Conservation (phyloP, 2,329 filamentous ascomycete species). For the Alternaria solani region DNA sequence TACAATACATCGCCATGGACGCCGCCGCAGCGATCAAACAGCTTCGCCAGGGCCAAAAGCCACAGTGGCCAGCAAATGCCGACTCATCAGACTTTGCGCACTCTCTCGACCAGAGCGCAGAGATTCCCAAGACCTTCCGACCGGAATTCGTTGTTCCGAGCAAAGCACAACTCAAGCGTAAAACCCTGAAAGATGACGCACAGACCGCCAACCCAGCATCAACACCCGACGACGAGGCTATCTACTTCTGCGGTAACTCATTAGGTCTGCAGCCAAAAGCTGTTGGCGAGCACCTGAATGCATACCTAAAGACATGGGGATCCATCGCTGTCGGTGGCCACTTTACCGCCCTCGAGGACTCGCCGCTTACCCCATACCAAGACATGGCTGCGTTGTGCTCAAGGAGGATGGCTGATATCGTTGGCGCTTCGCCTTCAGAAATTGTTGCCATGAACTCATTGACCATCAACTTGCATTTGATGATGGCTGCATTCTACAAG, state of each 20-base stretch:
- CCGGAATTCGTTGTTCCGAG: conserved; percentile 80
- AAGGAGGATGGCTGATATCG: conserved; percentile 72
- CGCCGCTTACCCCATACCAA: conserved; percentile 76
- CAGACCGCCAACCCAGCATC: conserved; percentile 37
- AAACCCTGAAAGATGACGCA: conserved; percentile 54
- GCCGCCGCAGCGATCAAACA: conserved; percentile 31
- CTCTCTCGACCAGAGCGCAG: conserved; percentile 38
- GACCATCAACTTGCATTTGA: conserved; percentile 81
- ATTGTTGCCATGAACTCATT: conserved; percentile 89
- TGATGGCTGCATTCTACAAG: conserved; percentile 84
- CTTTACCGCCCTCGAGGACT: conserved; percentile 73
- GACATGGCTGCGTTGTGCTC: conserved; percentile 79
- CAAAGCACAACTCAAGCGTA: conserved; percentile 73
- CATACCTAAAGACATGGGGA: conserved; percentile 83
- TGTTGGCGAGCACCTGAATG: conserved; percentile 70
- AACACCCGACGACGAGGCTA: conserved; percentile 57
- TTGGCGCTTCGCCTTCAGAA: conserved; percentile 76
- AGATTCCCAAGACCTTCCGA: conserved; percentile 56
- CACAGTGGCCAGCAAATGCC: conserved; percentile 35
- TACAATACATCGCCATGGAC: conserved; percentile 32
- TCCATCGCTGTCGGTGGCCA: conserved; percentile 85
- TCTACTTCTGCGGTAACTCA: conserved; percentile 91
- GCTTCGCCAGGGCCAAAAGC: conserved; percentile 42
- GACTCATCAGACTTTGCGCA: conserved; percentile 37
- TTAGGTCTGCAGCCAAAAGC: conserved; percentile 81